Evolutionary conservation across 129 eudicot species (phyloP).

Genomic region (Deinandra increscens): DNA sequence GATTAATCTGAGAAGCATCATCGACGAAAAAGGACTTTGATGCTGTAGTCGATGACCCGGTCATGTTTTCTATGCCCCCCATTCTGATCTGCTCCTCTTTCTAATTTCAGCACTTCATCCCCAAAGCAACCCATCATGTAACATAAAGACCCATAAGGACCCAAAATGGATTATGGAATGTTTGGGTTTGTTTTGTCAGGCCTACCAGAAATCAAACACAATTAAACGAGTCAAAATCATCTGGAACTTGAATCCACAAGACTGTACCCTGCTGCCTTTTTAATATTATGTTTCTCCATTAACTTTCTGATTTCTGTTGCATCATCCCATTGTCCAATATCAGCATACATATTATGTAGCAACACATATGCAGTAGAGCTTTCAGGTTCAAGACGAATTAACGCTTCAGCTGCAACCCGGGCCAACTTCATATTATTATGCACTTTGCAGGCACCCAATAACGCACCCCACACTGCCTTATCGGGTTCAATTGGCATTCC

Average conservation of each 20-base stretch:
- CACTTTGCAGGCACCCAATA: slow-evolving; percentile 70
- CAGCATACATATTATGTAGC: slow-evolving; percentile 64
- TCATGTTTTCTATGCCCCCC: too few species aligned
- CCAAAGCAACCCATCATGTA: neutral
- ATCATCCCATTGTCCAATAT: slow-evolving; percentile 57
- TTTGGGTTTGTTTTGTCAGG: neutral
- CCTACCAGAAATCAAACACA: neutral
- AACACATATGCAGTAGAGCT: slow-evolving; percentile 43
- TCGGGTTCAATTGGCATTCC: slow-evolving; percentile 62
- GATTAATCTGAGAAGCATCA: neutral
- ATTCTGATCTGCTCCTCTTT: too few species aligned
- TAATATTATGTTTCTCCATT: slow-evolving; percentile 47
- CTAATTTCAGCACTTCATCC: neutral
- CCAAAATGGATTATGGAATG: neutral
- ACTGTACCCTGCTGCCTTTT: slow-evolving; percentile 45
- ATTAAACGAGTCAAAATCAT: too few species aligned
- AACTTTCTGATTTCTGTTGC: slow-evolving; percentile 50
- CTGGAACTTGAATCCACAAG: too few species aligned
- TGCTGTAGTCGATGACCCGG: neutral
- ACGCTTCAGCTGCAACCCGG: slow-evolving; percentile 62
- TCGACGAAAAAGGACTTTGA: neutral
- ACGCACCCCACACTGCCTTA: slow-evolving; percentile 78
- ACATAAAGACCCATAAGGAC: neutral
- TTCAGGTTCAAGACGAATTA: slow-evolving; percentile 30
- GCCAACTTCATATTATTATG: slow-evolving; percentile 77